Evolutionary conservation across 2,329 filamentous ascomycete genomes (phyloP).

Genomic region (Talaromyces sp.): DNA sequence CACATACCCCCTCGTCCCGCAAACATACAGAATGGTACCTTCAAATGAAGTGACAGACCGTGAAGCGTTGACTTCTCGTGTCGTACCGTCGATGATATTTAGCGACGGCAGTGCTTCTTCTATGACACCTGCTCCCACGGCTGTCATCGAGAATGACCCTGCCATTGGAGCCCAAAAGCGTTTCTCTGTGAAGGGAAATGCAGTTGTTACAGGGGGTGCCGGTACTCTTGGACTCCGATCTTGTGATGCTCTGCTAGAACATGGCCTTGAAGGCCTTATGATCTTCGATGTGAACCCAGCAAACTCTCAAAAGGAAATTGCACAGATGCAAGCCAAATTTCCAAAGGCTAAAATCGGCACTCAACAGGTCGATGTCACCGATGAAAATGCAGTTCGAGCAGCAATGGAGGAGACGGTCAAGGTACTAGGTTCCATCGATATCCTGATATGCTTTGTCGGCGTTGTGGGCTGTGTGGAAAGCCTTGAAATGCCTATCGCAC

Average conservation of each 20-base stretch:
- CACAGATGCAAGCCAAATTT: slow-evolving; percentile 56
- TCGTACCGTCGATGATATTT: slow-evolving; percentile 20
- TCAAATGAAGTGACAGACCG: slow-evolving; percentile 16
- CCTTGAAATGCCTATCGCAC: slow-evolving; percentile 58
- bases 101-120: slow-evolving; percentile 21
- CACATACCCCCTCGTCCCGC: neutral
- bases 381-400: slow-evolving; percentile 39
- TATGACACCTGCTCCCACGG: slow-evolving; percentile 10
- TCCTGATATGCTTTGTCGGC: slow-evolving; percentile 68
- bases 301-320: slow-evolving; percentile 42
- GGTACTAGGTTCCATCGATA: slow-evolving; percentile 56
- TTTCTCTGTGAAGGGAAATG: slow-evolving; percentile 26
- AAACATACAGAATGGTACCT: slow-evolving; percentile 2
- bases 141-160: slow-evolving; percentile 6
- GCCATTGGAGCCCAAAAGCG: slow-evolving; percentile 16
- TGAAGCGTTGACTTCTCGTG: slow-evolving; percentile 19
- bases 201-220: slow-evolving; percentile 64
- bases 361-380: slow-evolving; percentile 62
- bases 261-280: slow-evolving; percentile 62
- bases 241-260: slow-evolving; percentile 67
- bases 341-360: slow-evolving; percentile 56
- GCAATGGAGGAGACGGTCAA: slow-evolving; percentile 24
- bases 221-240: slow-evolving; percentile 64
- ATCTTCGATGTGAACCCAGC: slow-evolving; percentile 63
- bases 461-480: slow-evolving; percentile 66